phyloP scores from a whole-genome alignment of 2,329 filamentous ascomycete genomes.

The Lachnum nothofagi region DNA sequence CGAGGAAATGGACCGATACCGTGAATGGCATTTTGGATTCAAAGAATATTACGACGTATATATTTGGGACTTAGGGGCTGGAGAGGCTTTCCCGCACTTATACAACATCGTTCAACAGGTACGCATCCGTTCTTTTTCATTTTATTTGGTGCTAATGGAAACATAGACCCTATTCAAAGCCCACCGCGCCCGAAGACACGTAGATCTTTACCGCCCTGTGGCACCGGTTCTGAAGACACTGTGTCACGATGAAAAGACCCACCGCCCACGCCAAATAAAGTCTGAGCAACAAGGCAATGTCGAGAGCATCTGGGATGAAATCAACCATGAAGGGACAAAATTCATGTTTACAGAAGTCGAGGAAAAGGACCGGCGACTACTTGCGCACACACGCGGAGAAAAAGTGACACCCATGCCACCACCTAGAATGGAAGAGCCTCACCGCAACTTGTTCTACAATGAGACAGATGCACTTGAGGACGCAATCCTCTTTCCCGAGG shows the following conservation, averaged over 20 bases:
- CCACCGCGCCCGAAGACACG: conserved; percentile 29
- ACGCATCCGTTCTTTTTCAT: conserved; percentile 4
- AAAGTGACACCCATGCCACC: not conserved
- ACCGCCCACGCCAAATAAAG: conserved; percentile 35
- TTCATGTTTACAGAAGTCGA: conserved; percentile 7
- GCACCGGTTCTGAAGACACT: conserved; percentile 36
- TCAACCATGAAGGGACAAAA: conserved; percentile 19
- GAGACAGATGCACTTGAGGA: conserved; percentile 40
- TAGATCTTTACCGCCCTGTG: conserved; percentile 33
- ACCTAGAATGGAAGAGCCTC: conserved; percentile 6
- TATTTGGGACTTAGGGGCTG: conserved; percentile 37
- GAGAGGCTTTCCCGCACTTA: conserved; percentile 29
- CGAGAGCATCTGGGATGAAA: conserved; percentile 33
- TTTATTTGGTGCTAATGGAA: not conserved
- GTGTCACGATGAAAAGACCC: conserved; percentile 32
- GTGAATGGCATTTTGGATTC: conserved; percentile 38
- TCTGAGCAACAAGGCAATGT: conserved; percentile 31
- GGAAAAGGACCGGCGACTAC: not conserved
- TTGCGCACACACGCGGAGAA: not conserved
- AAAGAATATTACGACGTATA: conserved; percentile 41
- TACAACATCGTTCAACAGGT: conserved; percentile 33
- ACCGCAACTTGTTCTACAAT: conserved; percentile 33
- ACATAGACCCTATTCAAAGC: conserved; percentile 36
- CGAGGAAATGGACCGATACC: conserved; percentile 35
- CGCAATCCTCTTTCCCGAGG: conserved; percentile 37